phyloP scores from a whole-genome alignment of 163 green algal species.

The Dunaliella salina region DNA sequence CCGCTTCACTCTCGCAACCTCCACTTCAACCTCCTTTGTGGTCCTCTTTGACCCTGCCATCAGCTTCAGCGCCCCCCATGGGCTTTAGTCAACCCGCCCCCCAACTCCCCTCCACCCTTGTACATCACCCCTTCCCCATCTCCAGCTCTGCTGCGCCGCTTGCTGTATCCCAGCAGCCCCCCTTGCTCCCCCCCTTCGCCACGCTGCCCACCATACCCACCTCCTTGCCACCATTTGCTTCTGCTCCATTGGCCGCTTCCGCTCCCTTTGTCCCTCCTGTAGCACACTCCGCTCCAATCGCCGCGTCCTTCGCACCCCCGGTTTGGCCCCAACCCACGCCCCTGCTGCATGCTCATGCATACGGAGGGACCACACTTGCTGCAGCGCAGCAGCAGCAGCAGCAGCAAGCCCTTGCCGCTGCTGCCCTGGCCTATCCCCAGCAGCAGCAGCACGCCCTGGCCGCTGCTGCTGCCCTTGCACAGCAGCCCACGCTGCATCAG shows the following conservation, averaged over 20 bases:
- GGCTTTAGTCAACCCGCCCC: too few species aligned
- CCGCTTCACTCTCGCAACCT: too few species aligned
- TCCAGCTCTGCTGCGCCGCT: too few species aligned
- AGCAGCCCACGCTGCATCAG: conserved; percentile 1
- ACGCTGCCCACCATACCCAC: neutral
- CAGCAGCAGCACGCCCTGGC: neutral
- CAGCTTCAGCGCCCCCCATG: too few species aligned
- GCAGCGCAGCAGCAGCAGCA: conserved; percentile 7
- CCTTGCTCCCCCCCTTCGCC: too few species aligned
- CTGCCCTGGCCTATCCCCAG: neutral
- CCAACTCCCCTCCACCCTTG: too few species aligned
- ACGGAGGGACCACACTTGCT: neutral
- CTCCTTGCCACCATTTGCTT: neutral
- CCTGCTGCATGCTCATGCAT: neutral
- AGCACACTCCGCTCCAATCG: neutral
- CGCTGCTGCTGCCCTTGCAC: neutral
- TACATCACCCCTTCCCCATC: too few species aligned
- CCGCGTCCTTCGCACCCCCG: neutral
- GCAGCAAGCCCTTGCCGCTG: conserved; percentile 11
- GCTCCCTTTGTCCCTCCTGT: neutral
- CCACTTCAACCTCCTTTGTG: too few species aligned
- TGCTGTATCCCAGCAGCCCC: too few species aligned
- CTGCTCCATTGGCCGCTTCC: neutral
- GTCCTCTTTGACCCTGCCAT: too few species aligned
- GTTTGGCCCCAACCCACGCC: neutral